These are phyloP conservation scores for Massarina eburnea DNA, from an alignment of 2,329 filamentous ascomycete species.

Conservation along the genomic window DNA sequence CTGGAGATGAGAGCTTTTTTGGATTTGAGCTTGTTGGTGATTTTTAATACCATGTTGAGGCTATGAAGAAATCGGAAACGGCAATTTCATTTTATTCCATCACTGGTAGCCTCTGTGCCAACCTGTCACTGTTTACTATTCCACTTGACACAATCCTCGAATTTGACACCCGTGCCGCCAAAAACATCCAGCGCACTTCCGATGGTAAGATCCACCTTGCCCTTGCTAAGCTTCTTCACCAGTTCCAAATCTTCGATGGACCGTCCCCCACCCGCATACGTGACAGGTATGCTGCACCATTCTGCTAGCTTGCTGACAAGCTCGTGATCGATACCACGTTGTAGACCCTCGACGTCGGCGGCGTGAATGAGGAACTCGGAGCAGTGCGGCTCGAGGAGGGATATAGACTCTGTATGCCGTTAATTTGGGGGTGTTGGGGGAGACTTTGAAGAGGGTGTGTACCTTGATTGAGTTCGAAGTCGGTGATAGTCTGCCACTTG, in stretches of 20 bases:
- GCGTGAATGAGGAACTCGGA: slow-evolving; percentile 97
- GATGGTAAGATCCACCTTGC: slow-evolving; percentile 90
- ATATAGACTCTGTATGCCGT: slow-evolving; percentile 69
- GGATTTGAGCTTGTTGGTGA: no score
- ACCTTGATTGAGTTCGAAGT: slow-evolving; percentile 92
- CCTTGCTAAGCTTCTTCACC: slow-evolving; percentile 75
- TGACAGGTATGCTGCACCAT: slow-evolving; percentile 92
- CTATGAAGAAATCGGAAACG: no score
- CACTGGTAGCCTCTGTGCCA: no score
- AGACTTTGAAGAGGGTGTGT: slow-evolving; percentile 9
- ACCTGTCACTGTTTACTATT: slow-evolving; percentile 63
- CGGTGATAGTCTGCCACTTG: slow-evolving; percentile 97
- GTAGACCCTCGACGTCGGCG: slow-evolving; percentile 92
- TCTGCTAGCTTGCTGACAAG: slow-evolving; percentile 74
- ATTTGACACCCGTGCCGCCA: slow-evolving; percentile 81
- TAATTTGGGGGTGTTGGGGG: neutral
- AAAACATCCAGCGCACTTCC: slow-evolving; percentile 96
- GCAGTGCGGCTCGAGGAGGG: slow-evolving; percentile 82
- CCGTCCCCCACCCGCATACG: slow-evolving; percentile 92
- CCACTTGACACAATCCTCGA: slow-evolving; percentile 89
- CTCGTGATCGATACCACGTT: slow-evolving; percentile 84
- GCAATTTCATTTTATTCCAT: no score
- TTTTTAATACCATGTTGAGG: no score
- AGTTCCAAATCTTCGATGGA: slow-evolving; percentile 78
- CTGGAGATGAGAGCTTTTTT: no score